Conservation (phyloP, 805 yeast genomes). For the Isabelozyma gotoi region DNA sequence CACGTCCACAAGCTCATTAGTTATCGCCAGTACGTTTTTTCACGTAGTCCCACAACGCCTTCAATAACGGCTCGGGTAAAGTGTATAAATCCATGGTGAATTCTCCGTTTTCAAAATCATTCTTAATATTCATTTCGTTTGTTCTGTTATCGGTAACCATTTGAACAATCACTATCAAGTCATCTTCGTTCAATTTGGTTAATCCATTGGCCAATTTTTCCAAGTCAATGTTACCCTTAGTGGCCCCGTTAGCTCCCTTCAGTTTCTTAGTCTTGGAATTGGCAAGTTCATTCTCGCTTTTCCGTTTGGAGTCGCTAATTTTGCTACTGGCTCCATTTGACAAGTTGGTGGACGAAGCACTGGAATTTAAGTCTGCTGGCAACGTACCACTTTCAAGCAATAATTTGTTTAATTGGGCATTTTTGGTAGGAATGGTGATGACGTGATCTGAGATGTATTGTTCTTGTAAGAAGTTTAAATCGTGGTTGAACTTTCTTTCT, state of each 20-base stretch:
- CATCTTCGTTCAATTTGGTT: slow-evolving; percentile 88
- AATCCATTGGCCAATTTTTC: slow-evolving; percentile 89
- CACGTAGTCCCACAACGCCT: slow-evolving; percentile 93
- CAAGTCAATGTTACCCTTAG: slow-evolving; percentile 78
- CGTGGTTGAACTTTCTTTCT: slow-evolving; percentile 83
- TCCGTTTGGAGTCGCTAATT: slow-evolving; percentile 23
- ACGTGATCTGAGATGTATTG: slow-evolving; percentile 76
- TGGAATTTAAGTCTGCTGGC: slow-evolving; percentile 49
- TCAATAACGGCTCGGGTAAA: slow-evolving; percentile 84
- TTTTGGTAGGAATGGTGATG: slow-evolving; percentile 72
- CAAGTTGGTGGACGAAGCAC: slow-evolving; percentile 12
- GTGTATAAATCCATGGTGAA: slow-evolving; percentile 95
- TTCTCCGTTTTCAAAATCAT: slow-evolving; percentile 95
- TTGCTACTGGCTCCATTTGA: slow-evolving; percentile 14
- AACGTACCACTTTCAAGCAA: slow-evolving; percentile 82
- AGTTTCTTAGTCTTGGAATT: slow-evolving; percentile 48
- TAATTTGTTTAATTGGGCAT: slow-evolving; percentile 65
- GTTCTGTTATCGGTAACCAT: slow-evolving; percentile 97
- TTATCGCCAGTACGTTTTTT: slow-evolving; percentile 57
- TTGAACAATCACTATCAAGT: slow-evolving; percentile 89
- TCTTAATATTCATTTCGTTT: slow-evolving; percentile 91
- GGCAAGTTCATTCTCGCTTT: slow-evolving; percentile 20
- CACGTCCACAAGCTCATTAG: too few relatives aligned
- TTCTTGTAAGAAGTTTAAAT: slow-evolving; percentile 79
- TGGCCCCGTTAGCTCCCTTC: slow-evolving; percentile 47